Base-by-base conservation (phyloP, 2,329 filamentous ascomycete genomes). In the Xylaria sp. region DNA sequence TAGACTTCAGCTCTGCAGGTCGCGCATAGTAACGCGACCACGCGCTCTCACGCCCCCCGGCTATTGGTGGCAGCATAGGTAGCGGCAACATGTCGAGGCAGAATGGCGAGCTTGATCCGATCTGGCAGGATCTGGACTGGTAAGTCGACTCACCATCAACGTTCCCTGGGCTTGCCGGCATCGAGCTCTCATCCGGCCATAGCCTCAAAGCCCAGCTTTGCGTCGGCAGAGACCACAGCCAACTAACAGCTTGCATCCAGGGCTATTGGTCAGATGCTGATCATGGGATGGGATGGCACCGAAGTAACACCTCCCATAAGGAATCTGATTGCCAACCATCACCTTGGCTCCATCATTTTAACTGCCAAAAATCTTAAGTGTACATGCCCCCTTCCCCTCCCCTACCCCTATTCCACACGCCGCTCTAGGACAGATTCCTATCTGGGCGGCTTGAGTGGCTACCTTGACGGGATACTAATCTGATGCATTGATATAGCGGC, bases 341-440 rank as follows among this genome's bases (percentile, higher is more conserved):
- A 97, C 73, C 81, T 99, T 52, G 94, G 94, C 58, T 94, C 91
- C 55, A 90, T 97, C 70, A 80, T 92, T 61, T 77, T 94, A 63
- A 92, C 90, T 46, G 89, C 89, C 63, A 93, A 92, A 77, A 94
- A 94, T 67, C 79, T 93, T 57, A 91, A 91, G 80, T 90, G 90
- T 93, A 75, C 23, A 30, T 30, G 23, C 23, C 58, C 57, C 59
- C 19, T 13, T 16, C 54, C 50, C 49, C 23, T 51, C 19, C 30
- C 49, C 30, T 51, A 11, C 5, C 54, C 52, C 63, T 47, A 11
- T 55, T 47, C 52, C 52, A 42, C 55, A 52, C 63, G 54, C 60
- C 52, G 23, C 62, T 57, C 60, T 34, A 44, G 48, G 30, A 50
- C 58, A 44, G 44, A 51, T n/a, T 52, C 51, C 16, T 53, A 37